These are phyloP conservation scores for Paraleonurus japonicus DNA, from an alignment of 257 asterid genomes.

Conservation along the genomic window DNA sequence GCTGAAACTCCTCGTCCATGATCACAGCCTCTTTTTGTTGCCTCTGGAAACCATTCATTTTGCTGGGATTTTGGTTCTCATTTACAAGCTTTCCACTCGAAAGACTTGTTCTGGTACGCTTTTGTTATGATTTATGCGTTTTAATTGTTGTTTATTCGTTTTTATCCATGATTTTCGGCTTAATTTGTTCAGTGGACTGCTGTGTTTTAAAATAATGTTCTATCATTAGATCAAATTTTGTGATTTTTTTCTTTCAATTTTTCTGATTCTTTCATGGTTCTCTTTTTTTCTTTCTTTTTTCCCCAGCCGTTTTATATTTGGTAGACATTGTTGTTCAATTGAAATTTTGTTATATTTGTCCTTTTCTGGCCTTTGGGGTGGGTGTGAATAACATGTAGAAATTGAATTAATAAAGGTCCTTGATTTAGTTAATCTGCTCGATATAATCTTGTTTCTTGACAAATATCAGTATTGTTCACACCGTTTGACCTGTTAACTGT, in stretches of 20 bases:
- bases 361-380: no score
- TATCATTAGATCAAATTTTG: neutral
- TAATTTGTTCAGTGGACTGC: neutral
- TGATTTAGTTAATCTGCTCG: neutral
- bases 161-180: neutral
- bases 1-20: slow-evolving; percentile 50
- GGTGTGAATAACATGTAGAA: neutral
- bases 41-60: slow-evolving; percentile 72
- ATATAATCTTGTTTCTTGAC: neutral
- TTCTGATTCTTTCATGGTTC: neutral
- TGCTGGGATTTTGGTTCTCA: slow-evolving; percentile 64
- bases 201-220: neutral
- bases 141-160: no score
- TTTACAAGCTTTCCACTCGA: slow-evolving; percentile 70
- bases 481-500: neutral
- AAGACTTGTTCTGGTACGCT: slow-evolving; percentile 75
- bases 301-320: neutral
- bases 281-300: neutral
- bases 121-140: neutral
- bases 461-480: neutral
- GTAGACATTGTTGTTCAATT: neutral
- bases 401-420: neutral
- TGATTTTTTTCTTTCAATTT: neutral
- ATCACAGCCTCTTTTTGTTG: slow-evolving; percentile 60
- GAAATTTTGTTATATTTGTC: no score